phyloP scores from a whole-genome alignment of 257 asterid species.

The Primulina eburnea region DNA sequence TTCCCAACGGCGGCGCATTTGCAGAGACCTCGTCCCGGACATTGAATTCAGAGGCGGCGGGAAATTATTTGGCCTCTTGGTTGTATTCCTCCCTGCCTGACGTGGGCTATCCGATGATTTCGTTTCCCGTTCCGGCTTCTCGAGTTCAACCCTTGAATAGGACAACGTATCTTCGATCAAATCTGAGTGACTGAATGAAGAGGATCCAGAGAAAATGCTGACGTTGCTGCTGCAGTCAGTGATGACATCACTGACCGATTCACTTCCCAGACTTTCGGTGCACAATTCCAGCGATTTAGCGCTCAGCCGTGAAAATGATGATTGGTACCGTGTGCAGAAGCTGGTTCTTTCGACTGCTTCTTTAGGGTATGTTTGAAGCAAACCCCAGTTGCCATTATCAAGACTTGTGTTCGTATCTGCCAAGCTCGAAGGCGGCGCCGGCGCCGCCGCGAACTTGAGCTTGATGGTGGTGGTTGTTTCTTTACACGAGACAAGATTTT shows the following conservation, averaged over 20 bases:
- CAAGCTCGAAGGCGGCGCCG: conserved; percentile 1
- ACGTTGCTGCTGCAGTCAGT: conserved; percentile 18
- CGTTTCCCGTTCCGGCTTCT: background rate
- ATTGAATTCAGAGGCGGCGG: conserved; percentile 66
- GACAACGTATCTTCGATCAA: conserved; percentile 8
- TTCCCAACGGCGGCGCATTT: conserved; percentile 37
- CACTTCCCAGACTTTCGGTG: conserved; percentile 59
- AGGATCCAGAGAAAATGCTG: conserved; percentile 2
- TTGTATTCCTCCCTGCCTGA: background rate
- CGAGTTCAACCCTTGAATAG: background rate
- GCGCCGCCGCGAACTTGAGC: conserved; percentile 34
- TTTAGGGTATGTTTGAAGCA: conserved; percentile 18
- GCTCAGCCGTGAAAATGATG: conserved; percentile 32
- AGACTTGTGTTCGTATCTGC: background rate
- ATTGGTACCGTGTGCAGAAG: conserved; percentile 22
- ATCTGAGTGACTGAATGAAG: background rate
- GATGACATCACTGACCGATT: conserved; percentile 40
- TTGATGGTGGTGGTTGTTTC: conserved; percentile 37
- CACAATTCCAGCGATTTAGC: conserved; percentile 49
- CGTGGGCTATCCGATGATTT: background rate
- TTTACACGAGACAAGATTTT: conserved; percentile 32
- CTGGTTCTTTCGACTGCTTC: conserved; percentile 17
- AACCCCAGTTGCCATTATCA: conserved; percentile 32
- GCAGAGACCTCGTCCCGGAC: conserved; percentile 37
- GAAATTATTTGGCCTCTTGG: conserved; percentile 20